These are phyloP conservation scores for Neurospora sp. DNA, from an alignment of 2,329 filamentous ascomycete genomes.

Conservation along the genomic window DNA sequence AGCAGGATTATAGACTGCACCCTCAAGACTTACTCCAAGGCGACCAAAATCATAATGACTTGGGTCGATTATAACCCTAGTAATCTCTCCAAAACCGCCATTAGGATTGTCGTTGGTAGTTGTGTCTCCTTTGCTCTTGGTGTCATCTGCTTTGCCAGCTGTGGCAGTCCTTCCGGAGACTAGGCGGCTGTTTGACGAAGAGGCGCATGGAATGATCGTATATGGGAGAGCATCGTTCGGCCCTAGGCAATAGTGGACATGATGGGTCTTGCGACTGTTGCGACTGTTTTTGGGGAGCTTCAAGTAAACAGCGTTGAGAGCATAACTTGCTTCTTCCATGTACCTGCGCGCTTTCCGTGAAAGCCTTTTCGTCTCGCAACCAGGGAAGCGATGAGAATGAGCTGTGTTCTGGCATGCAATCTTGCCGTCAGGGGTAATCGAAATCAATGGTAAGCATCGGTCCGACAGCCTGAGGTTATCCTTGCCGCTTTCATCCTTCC, in stretches of 20 bases:
- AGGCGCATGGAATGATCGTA: background rate
- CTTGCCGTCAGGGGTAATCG: background rate
- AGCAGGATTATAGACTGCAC: too few species aligned
- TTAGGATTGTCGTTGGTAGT: too few species aligned
- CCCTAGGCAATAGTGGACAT: background rate
- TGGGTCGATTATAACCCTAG: too few species aligned
- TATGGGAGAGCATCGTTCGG: background rate
- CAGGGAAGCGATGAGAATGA: background rate
- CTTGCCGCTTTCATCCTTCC: background rate
- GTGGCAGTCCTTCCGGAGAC: too few species aligned
- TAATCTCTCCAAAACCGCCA: too few species aligned
- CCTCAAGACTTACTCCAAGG: too few species aligned
- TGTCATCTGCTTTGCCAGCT: too few species aligned
- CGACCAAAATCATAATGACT: too few species aligned
- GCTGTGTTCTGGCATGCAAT: background rate
- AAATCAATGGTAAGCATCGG: background rate
- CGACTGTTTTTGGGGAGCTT: background rate
- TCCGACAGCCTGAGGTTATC: background rate
- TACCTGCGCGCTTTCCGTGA: background rate
- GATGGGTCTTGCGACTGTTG: background rate
- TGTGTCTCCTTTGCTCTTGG: too few species aligned
- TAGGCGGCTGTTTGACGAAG: too few species aligned
- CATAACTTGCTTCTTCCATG: background rate
- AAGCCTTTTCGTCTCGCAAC: fast-evolving
- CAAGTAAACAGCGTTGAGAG: background rate